Evolutionary conservation across 208 protist genomes (phyloP).

Genomic region (Leishmania braziliensis): DNA sequence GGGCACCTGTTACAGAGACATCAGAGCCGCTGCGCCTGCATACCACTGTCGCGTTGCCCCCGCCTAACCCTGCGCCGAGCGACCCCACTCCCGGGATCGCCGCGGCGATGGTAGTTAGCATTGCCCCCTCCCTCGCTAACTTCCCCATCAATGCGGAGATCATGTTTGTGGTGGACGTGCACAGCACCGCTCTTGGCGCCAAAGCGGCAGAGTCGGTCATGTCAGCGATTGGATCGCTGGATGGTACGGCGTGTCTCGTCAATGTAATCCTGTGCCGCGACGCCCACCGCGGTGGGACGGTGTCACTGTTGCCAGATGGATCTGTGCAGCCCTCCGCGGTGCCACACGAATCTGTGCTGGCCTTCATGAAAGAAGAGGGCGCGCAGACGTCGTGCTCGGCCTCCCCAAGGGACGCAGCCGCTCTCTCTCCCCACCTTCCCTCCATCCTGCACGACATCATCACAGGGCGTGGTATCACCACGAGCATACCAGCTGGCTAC

Average conservation of each 20-base stretch:
- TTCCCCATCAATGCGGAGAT: constrained; percentile 63
- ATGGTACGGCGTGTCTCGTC: constrained; percentile 42
- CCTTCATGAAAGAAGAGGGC: constrained; percentile 35
- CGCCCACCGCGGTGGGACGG: constrained; percentile 22
- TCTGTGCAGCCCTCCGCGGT: constrained; percentile 26
- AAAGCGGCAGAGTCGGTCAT: constrained; percentile 46
- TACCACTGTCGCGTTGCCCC: constrained; percentile 5
- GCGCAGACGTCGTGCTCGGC: not conserved
- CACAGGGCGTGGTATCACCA: constrained; percentile 14
- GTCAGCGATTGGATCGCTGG: constrained; percentile 25
- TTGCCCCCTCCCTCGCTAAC: constrained; percentile 51
- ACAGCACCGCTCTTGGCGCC: constrained; percentile 26
- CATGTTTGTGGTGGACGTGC: constrained; percentile 67
- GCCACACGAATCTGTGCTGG: constrained; percentile 24
- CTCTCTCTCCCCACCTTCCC: constrained; percentile 35
- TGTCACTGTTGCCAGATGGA: constrained; percentile 31
- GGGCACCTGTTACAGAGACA: constrained; percentile 40
- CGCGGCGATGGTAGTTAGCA: constrained; percentile 42
- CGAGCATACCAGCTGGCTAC: constrained; percentile 46
- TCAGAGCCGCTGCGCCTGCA: constrained; percentile 65
- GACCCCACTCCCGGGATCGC: constrained; percentile 28
- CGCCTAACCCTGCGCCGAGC: constrained; percentile 22
- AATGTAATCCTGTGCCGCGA: constrained; percentile 62
- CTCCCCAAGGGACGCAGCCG: constrained; percentile 7
- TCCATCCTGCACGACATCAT: constrained; percentile 34